phyloP scores from a whole-genome alignment of 768 basidiomycete species.

The Hericium rajendrae region DNA sequence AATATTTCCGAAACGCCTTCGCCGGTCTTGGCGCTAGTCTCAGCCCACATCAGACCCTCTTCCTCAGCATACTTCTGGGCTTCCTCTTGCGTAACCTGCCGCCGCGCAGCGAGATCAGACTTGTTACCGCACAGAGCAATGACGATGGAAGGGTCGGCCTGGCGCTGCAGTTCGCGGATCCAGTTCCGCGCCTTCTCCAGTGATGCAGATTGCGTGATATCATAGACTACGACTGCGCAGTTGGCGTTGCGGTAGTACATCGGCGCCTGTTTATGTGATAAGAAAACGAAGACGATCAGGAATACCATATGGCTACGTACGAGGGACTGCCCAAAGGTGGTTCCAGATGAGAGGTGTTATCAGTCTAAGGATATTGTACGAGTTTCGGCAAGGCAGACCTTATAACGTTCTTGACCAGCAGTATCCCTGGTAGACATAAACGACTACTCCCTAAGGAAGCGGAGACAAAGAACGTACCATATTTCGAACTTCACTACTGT shows the following conservation, averaged over 20 bases:
- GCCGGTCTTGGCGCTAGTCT: conserved; percentile 85
- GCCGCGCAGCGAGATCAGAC: conserved; percentile 72
- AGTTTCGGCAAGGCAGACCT: conserved; percentile 32
- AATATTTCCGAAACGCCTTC: conserved; percentile 84
- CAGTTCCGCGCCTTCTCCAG: conserved; percentile 93
- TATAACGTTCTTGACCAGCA: conserved; percentile 92
- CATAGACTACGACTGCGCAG: conserved; percentile 91
- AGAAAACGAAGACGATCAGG: not conserved
- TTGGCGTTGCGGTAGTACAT: conserved; percentile 97
- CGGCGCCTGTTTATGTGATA: conserved; percentile 46
- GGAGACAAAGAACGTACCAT: conserved; percentile 47
- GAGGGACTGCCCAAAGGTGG: conserved; percentile 27
- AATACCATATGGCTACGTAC: conserved; percentile 24
- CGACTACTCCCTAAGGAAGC: not conserved
- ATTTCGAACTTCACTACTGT: conserved; percentile 97
- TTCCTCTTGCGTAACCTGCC: conserved; percentile 81
- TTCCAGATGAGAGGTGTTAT: not conserved
- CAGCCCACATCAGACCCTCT: conserved; percentile 88
- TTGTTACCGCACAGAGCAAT: conserved; percentile 98
- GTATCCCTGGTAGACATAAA: conserved; percentile 60
- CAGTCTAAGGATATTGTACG: conserved; percentile 7
- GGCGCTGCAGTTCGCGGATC: conserved; percentile 94
- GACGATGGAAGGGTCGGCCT: conserved; percentile 94
- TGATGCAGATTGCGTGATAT: conserved; percentile 87
- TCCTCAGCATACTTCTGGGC: conserved; percentile 89